Evolutionary conservation across 129 eudicot species (phyloP), one percentile per base, ranked within the genome.

Genomic region (Pulicaria dysenterica): DNA sequence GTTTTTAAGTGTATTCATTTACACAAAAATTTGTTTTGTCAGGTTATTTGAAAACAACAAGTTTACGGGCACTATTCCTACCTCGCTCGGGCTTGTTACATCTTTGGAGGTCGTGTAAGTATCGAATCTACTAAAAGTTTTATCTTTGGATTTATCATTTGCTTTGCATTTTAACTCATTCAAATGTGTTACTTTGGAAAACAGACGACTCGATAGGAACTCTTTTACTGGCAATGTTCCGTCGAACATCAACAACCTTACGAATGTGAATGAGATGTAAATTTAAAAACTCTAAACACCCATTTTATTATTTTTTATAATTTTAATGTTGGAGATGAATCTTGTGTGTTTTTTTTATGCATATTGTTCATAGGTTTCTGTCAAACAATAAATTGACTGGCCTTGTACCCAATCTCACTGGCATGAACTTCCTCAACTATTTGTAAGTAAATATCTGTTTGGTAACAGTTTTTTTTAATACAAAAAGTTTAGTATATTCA

Each of bases 191-290:
- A 15, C 49, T 69, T 67, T 36, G n/a, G 31, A 24, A 10, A 62
- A 58, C 84, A 85, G 82, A n/a, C 83, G 84, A 31, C 81, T 84
- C 41, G 81, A 85, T 60, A 74, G 74, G 63, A 85, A 85, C 64
- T 43, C 69, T 8, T 58, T 85, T 44, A 47, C 39, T 16, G 85
- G 90, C 9, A 0, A 64, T 41, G 75, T 82, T 9, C 90, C 90
- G 0, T 53, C 86, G 47, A 79, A 36, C 82, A 60, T 85, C 82
- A 75, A 77, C 80, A 79, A 66, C 63, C 86, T 85, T 64, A 61
- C 56, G 11, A 40, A 45, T 16, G 76, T 76, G 8, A 67, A 34
- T 5, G 78, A 60, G 43, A 53, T 82, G 90, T 85, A 67, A 81
- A 82, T 14, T 16, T 48, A n/a, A 50, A 3, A 57, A 36, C 40